A percentile compares a stretch with the other conserved stretches of the same genome.
Evolutionary conservation across 2,329 filamentous ascomycete species (phyloP).

Genomic region (Tolypocladium tundrense): DNA sequence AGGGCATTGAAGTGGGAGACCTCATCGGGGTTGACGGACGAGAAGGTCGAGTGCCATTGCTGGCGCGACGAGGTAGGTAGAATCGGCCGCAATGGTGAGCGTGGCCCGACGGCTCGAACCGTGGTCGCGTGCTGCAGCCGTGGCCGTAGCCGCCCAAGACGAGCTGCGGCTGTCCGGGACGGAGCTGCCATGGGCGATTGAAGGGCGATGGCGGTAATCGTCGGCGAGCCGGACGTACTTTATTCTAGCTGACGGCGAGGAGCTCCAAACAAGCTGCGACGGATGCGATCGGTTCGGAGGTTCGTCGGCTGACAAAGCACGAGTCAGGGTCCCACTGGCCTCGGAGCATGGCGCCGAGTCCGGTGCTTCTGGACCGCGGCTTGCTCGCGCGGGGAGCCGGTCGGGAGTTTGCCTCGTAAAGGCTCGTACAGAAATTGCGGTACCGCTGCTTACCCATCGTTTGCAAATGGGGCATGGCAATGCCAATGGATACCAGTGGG

Average conservation of each 20-base stretch:
- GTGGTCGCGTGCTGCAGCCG: background rate
- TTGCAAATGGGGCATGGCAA: background rate
- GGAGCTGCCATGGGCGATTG: constrained; percentile 6
- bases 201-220: background rate
- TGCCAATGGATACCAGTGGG: background rate
- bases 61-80: background rate
- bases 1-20: constrained; percentile 91
- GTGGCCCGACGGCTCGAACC: background rate
- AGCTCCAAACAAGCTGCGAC: background rate
- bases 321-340: background rate
- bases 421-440: background rate
- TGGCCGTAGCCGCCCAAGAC: background rate
- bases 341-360: background rate
- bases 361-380: background rate
- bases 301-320: background rate
- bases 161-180: constrained; percentile 3
- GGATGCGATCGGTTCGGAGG: background rate
- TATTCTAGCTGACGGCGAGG: background rate
- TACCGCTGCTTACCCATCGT: background rate
- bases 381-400: background rate
- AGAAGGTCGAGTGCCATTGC: constrained; percentile 26
- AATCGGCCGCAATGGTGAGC: background rate
- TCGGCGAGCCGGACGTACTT: background rate
- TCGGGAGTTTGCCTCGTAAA: background rate
- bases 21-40: constrained; percentile 79